Conservation (phyloP, 352 stramenopile genomes). For the Pythium periplocum region DNA sequence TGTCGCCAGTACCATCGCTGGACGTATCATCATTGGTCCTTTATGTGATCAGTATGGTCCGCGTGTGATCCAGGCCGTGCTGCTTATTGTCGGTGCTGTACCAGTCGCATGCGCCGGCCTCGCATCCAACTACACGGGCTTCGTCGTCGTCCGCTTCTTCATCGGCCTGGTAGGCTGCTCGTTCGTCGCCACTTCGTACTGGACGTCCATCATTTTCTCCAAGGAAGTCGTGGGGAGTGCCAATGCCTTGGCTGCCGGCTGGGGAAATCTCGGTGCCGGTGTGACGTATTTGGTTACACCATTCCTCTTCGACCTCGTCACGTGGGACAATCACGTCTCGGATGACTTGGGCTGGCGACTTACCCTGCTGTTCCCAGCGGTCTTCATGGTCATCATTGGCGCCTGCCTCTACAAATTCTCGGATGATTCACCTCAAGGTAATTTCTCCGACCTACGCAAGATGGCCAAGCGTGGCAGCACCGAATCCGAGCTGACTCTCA, state of each 20-base stretch:
- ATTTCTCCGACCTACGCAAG: constrained; percentile 73
- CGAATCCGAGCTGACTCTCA: too few relatives aligned
- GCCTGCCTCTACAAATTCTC: constrained; percentile 68
- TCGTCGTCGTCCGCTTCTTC: constrained; percentile 89
- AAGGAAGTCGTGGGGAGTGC: constrained; percentile 90
- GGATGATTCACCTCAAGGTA: constrained; percentile 91
- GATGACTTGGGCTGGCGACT: constrained; percentile 87
- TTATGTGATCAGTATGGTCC: constrained; percentile 91
- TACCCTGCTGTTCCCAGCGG: constrained; percentile 83
- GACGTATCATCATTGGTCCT: constrained; percentile 86
- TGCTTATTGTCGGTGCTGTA: constrained; percentile 80
- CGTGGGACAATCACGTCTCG: constrained; percentile 31
- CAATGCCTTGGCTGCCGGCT: constrained; percentile 90
- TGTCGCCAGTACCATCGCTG: constrained; percentile 87
- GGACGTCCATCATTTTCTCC: constrained; percentile 91
- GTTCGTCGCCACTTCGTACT: constrained; percentile 93
- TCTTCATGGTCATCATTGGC: constrained; percentile 74
- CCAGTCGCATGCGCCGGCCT: constrained; percentile 82
- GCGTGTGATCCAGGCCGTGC: constrained; percentile 65
- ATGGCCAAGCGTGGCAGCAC: too few relatives aligned
- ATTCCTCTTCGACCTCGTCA: constrained; percentile 86
- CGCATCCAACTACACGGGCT: constrained; percentile 62
- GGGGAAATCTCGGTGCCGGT: constrained; percentile 92
- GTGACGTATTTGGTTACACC: constrained; percentile 86
- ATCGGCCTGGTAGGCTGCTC: constrained; percentile 91